Evolutionary conservation across 1,284 basidiomycete species (phyloP).

Genomic region (Microbotryum scabiosae): DNA sequence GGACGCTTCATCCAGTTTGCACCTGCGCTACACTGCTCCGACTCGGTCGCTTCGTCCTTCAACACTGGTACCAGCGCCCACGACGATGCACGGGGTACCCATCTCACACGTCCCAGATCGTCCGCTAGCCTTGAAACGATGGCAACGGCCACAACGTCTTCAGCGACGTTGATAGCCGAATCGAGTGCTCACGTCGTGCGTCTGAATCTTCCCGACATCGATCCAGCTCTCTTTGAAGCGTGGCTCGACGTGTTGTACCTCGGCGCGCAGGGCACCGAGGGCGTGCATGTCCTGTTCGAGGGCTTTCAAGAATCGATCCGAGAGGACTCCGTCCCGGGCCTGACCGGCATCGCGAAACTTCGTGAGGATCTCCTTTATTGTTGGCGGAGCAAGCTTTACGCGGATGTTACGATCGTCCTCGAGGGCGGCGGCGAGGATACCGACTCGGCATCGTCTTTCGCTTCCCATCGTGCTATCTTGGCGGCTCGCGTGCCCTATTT

Average conservation of each 20-base stretch:
- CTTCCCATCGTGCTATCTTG: conserved; percentile 85
- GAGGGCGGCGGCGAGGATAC: conserved; percentile 52
- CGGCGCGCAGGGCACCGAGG: conserved; percentile 65
- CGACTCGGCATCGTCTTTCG: conserved; percentile 61
- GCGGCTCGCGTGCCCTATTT: conserved; percentile 85
- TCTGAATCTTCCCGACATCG: conserved; percentile 21
- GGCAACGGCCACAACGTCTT: too few species aligned
- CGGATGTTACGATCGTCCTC: conserved; percentile 71
- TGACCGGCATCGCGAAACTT: conserved; percentile 33
- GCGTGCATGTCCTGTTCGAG: conserved; percentile 82
- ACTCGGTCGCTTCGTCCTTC: conserved; percentile 66
- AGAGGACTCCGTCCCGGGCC: conserved; percentile 36
- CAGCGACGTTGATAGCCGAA: conserved; percentile 46
- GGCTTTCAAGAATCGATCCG: conserved; percentile 48
- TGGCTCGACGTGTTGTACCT: conserved; percentile 87
- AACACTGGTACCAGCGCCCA: not conserved
- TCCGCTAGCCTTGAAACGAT: too few species aligned
- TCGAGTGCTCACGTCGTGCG: too few species aligned
- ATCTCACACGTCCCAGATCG: too few species aligned
- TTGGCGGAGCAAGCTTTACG: conserved; percentile 88
- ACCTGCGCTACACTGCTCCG: conserved; percentile 54
- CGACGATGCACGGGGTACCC: not conserved
- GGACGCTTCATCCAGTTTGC: too few species aligned
- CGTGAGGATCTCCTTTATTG: conserved; percentile 78
- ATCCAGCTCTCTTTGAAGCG: conserved; percentile 27